Percentiles rank a stretch among this genome's conserved stretches.
Conservation (phyloP, 129 eudicot genomes). For the Erigeron canadensis region DNA sequence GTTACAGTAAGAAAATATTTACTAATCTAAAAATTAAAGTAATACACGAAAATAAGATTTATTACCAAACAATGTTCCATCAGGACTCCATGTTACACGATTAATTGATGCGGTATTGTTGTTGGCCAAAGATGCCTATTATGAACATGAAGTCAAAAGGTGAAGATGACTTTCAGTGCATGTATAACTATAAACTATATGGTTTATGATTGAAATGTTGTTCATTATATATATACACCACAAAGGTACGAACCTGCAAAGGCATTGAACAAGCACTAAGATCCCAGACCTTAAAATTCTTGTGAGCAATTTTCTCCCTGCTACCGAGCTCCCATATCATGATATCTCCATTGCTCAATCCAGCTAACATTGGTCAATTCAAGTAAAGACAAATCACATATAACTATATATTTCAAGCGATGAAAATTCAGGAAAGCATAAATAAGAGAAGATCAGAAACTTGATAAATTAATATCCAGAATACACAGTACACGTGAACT, state of each 20-base stretch:
- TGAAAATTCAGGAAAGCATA: conserved; percentile 3
- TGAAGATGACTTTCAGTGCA: conserved; percentile 2
- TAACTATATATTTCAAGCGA: conserved; percentile 11
- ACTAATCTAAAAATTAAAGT: background rate
- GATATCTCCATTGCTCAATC: conserved; percentile 69
- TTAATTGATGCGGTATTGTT: conserved; percentile 65
- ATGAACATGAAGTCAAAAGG: conserved; percentile 22
- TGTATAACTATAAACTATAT: background rate
- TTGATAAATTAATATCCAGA: conserved; percentile 17
- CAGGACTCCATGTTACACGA: conserved; percentile 86
- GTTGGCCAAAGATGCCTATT: conserved; percentile 58
- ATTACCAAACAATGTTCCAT: conserved; percentile 75
- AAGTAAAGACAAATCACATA: background rate
- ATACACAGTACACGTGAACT: conserved; percentile 24
- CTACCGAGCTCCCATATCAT: conserved; percentile 76
- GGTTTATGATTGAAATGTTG: background rate
- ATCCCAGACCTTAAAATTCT: conserved; percentile 83
- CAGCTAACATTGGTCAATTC: conserved; percentile 37
- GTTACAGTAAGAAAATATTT: background rate
- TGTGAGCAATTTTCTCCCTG: conserved; percentile 63
- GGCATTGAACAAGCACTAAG: conserved; percentile 61
- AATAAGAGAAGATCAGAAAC: conserved; percentile 1
- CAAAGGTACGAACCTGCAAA: conserved; percentile 57
- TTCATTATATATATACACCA: background rate
- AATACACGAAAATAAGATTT: background rate